Evolutionary conservation across 805 yeast genomes (phyloP).

Genomic region (Zygosaccharomyces lentus): DNA sequence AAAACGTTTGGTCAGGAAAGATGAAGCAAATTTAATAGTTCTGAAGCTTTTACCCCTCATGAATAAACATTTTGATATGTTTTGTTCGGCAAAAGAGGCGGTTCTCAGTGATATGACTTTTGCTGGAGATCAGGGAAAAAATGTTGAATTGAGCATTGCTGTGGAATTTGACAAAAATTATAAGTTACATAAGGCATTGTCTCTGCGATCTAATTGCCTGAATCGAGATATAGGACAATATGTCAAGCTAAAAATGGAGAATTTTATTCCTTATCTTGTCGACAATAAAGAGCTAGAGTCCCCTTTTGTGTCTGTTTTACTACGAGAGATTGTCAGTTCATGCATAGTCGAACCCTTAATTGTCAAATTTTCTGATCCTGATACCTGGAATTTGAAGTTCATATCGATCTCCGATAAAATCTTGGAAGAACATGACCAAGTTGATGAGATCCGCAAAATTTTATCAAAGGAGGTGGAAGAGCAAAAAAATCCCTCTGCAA

Average conservation of each 20-base stretch:
- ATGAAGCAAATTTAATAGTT: constrained; percentile 55
- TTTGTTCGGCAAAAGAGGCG: constrained; percentile 39
- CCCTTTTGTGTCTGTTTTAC: constrained; percentile 44
- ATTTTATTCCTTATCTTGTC: constrained; percentile 45
- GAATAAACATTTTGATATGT: constrained; percentile 58
- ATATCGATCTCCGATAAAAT: constrained; percentile 57
- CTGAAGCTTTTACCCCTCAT: constrained; percentile 58
- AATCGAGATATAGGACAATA: constrained; percentile 47
- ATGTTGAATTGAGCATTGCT: constrained; percentile 42
- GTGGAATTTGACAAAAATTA: constrained; percentile 37
- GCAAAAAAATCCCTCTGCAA: constrained; percentile 2
- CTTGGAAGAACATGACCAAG: constrained; percentile 70
- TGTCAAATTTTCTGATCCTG: constrained; percentile 60
- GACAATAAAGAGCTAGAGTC: constrained; percentile 43
- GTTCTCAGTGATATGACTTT: constrained; percentile 27
- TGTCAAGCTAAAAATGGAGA: constrained; percentile 41
- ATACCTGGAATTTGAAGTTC: constrained; percentile 66
- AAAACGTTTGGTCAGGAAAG: constrained; percentile 41
- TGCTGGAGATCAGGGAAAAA: constrained; percentile 32
- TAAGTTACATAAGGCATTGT: constrained; percentile 55
- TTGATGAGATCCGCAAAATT: constrained; percentile 64
- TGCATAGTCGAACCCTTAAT: constrained; percentile 51
- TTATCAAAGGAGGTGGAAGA: constrained; percentile 56
- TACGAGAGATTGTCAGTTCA: constrained; percentile 60
- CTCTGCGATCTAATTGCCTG: constrained; percentile 33